Base-by-base conservation (phyloP, 148 eudicot species). In the Beta vulgaris region DNA sequence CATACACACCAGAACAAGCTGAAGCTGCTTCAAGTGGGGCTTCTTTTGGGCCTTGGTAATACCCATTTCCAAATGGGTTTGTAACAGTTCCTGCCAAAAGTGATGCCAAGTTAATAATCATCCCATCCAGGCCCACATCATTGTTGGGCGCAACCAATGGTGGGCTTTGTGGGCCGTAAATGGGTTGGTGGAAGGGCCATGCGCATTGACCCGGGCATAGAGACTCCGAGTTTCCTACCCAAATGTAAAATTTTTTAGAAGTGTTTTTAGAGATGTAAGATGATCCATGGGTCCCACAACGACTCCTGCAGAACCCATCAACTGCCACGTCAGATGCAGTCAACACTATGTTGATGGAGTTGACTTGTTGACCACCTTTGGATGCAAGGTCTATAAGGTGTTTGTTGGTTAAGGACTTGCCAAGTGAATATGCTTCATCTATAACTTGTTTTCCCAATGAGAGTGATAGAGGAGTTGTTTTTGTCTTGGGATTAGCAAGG, bases 201-300 rank as follows among this genome's bases (percentile, higher is more conserved):
- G 91, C 88, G 57, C 92, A 87, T 55, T 85, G 85, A 31, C 93
- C 93, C 16, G 93, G 89, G 40, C 93, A 90, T 26, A 87, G 93
- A n/a, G 73, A 83, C 48, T 73, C 83, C 2, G 89, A 83, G 79
- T 86, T 85, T 0, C 90, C 91, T 6, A 87, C 91, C 88, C 91
- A 87, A 15, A 82, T 81, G 59, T 85, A 85, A 6, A 72, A 80
- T 53, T 60, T 60, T 2, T 40, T 51, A 66, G n/a, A n/a, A n/a
- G 51, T 31, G 16, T 26, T 48, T 28, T 63, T 75, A 39, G 73
- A 48, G 25, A 72, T 60, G 46, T 71, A 4, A 67, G 80, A 55
- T 48, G 79, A 76, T 4, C 86, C 86, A 26, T 86, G 88, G 58
- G 85, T 73, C 48, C 89, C 89, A 60, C 89, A 86, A n/a, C 75